These are phyloP conservation scores for Candida sp. DNA, from an alignment of 1,139 yeast genomes.

Conservation along the genomic window DNA sequence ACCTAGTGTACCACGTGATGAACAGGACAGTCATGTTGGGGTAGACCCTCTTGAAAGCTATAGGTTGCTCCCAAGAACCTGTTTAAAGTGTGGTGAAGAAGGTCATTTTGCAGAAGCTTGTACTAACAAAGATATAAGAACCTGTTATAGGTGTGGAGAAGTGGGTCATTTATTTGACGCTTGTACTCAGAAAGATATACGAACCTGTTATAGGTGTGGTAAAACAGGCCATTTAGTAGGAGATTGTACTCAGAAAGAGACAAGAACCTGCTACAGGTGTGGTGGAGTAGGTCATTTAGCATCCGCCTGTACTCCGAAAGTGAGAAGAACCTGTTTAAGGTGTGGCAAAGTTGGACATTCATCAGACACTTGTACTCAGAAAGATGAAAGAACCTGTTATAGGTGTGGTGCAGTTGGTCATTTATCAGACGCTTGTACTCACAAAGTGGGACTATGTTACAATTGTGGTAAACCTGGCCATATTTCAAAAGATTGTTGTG, in stretches of 20 bases:
- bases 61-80: no score
- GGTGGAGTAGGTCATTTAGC: slow-evolving; percentile 93
- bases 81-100: slow-evolving; percentile 90
- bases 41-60: no score
- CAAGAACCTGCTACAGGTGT: slow-evolving; percentile 87
- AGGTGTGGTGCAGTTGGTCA: slow-evolving; percentile 94
- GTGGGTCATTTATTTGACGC: slow-evolving; percentile 89
- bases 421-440: slow-evolving; percentile 83
- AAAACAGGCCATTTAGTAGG: slow-evolving; percentile 87
- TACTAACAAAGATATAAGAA: no score
- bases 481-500: slow-evolving; percentile 86
- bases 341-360: slow-evolving; percentile 90
- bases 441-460: slow-evolving; percentile 84
- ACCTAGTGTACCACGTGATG: no score
- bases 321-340: slow-evolving; percentile 89
- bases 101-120: slow-evolving; percentile 92
- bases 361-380: slow-evolving; percentile 87
- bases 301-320: slow-evolving; percentile 78
- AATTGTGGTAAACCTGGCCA: slow-evolving; percentile 92
- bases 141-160: slow-evolving; percentile 91
- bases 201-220: slow-evolving; percentile 93
- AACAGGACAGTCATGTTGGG: no score
- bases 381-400: slow-evolving; percentile 84
- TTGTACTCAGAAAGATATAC: slow-evolving; percentile 77
- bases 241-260: no score